phyloP scores from a whole-genome alignment of 352 stramenopile genomes.

The Pythium sukuiense region DNA sequence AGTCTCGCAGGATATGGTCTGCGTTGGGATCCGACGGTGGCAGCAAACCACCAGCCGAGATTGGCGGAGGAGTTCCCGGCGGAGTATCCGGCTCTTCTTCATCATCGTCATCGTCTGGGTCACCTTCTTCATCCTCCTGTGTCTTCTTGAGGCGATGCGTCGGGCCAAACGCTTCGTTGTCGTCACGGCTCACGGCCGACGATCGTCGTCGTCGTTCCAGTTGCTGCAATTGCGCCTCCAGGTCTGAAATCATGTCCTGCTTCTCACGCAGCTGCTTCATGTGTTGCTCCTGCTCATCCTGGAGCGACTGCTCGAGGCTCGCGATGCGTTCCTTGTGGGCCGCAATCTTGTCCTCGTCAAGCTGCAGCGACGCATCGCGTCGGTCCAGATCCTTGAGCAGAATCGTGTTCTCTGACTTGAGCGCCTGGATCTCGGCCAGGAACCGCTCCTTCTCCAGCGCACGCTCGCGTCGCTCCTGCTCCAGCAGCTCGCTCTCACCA shows the following conservation, averaged over 20 bases:
- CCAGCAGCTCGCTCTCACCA: constrained; percentile 33
- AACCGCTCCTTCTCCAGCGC: constrained; percentile 52
- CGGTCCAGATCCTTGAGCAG: constrained; percentile 75
- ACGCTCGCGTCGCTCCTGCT: constrained; percentile 39
- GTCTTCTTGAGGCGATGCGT: constrained; percentile 37
- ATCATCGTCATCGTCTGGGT: constrained; percentile 23
- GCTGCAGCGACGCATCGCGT: constrained; percentile 60
- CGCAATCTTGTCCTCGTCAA: constrained; percentile 64
- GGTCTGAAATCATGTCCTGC: constrained; percentile 61
- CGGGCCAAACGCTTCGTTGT: constrained; percentile 54
- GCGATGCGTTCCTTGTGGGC: constrained; percentile 65
- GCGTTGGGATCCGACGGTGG: constrained; percentile 49
- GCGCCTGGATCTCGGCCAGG: constrained; percentile 46
- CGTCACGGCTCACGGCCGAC: constrained; percentile 40
- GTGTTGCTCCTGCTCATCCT: constrained; percentile 66
- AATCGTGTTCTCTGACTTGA: constrained; percentile 72
- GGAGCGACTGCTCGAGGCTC: constrained; percentile 51
- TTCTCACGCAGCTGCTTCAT: constrained; percentile 68
- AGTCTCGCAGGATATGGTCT: constrained; percentile 67
- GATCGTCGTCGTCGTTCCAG: constrained; percentile 58
- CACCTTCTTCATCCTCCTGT: constrained; percentile 30
- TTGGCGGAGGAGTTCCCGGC: constrained; percentile 71
- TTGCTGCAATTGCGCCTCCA: constrained; percentile 64
- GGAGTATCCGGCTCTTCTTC: constrained; percentile 64
- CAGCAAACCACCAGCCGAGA: constrained; percentile 53